Evolutionary conservation across 441 rosid species (phyloP).

Genomic region (Gossypium gossypioides): DNA sequence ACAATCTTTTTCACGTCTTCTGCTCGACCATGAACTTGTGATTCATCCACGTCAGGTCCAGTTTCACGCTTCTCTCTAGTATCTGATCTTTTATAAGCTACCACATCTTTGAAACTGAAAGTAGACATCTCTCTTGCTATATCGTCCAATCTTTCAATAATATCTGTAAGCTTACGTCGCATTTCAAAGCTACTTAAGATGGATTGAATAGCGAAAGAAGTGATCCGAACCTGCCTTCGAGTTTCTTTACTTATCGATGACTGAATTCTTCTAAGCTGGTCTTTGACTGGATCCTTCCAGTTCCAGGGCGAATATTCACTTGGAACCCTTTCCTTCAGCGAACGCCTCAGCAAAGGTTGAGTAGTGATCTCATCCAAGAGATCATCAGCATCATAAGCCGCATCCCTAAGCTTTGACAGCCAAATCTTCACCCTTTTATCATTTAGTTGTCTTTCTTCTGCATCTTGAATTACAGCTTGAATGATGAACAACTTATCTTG

Average conservation of each 20-base stretch:
- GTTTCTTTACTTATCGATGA: not conserved
- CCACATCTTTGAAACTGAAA: not conserved
- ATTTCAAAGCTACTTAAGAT: not conserved
- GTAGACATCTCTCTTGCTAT: not conserved
- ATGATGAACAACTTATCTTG: not conserved
- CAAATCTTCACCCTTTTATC: slow-evolving; percentile 9
- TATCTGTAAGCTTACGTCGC: not conserved
- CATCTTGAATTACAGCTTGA: slow-evolving; percentile 16
- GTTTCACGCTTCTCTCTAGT: slow-evolving; percentile 13
- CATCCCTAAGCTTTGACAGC: slow-evolving; percentile 11
- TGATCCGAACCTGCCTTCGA: not conserved
- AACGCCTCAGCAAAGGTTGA: not conserved
- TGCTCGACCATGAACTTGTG: slow-evolving; percentile 18
- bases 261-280: not conserved
- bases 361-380: slow-evolving; percentile 12
- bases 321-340: not conserved
- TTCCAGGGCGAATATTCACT: not conserved
- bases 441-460: slow-evolving; percentile 9
- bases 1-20: slow-evolving; percentile 14
- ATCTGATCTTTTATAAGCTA: not conserved
- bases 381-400: slow-evolving; percentile 13
- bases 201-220: slow-evolving; percentile 1
- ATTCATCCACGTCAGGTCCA: slow-evolving; percentile 3
- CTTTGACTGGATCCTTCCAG: not conserved
- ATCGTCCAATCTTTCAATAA: slow-evolving; percentile 12